Percentiles rank a stretch among this genome's conserved stretches.
Evolutionary conservation across 352 stramenopile species (phyloP).

Genomic region (Phytophthora meadii): DNA sequence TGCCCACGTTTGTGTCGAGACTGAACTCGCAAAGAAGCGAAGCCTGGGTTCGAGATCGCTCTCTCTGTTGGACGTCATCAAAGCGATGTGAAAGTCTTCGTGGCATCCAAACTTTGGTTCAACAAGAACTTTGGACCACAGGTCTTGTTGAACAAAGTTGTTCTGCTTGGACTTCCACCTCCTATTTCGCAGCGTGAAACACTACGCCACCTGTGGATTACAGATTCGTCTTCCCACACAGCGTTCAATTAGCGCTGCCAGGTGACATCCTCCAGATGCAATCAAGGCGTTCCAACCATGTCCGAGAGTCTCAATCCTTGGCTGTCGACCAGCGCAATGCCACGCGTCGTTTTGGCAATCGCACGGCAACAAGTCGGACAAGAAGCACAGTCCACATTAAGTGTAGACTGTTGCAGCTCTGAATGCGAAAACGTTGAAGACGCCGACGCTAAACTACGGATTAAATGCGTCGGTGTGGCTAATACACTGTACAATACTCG

Average conservation of each 20-base stretch:
- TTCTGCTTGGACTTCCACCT: slow-evolving; percentile 1
- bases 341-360: slow-evolving; percentile 17
- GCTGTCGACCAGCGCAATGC: slow-evolving; percentile 9
- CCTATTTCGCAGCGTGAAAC: not conserved
- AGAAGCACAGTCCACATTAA: not conserved
- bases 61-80: slow-evolving; percentile 12
- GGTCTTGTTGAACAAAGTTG: not conserved
- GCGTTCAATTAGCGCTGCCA: slow-evolving; percentile 1
- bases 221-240: not conserved
- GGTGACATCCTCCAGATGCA: slow-evolving; percentile 21
- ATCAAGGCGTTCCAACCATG: not conserved
- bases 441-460: slow-evolving; percentile 16
- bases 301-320: too few relatives aligned
- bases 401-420: not conserved
- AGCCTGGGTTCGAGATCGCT: slow-evolving; percentile 9
- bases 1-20: slow-evolving; percentile 2
- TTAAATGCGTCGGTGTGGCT: too few relatives aligned
- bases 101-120: too few relatives aligned
- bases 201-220: slow-evolving; percentile 2
- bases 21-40: slow-evolving; percentile 22
- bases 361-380: slow-evolving; percentile 6
- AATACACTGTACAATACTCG: too few relatives aligned
- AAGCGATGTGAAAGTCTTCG: not conserved
- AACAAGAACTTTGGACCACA: too few relatives aligned
- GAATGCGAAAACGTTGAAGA: slow-evolving; percentile 14